A percentile compares a stretch with the other conserved stretches of the same genome.
Conservation (phyloP, 2,329 filamentous ascomycete genomes). For the Cephalotrichum gorgonifer region DNA sequence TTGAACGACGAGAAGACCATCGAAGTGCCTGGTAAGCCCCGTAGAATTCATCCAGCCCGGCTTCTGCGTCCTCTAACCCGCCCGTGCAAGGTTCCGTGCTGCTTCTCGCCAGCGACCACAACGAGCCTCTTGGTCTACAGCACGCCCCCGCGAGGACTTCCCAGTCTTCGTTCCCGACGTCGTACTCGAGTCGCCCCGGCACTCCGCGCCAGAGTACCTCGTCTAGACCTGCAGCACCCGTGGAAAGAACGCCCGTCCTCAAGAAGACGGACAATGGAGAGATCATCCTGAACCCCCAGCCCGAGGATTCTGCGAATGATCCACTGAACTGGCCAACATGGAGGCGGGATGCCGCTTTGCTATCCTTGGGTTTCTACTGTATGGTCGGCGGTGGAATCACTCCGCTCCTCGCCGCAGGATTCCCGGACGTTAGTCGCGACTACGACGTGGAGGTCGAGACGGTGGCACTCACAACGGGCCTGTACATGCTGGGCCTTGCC, state of each 20-base stretch:
- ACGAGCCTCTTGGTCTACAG: constrained; percentile 48
- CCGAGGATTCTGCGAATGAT: constrained; percentile 82
- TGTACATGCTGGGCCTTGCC: constrained; percentile 91
- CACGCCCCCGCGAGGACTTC: constrained; percentile 48
- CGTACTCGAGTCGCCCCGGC: constrained; percentile 24
- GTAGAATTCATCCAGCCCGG: not conserved
- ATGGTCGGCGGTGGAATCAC: constrained; percentile 92
- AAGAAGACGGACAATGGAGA: constrained; percentile 74
- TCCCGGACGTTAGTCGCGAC: constrained; percentile 62
- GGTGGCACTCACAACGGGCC: constrained; percentile 78
- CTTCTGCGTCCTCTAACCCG: not conserved
- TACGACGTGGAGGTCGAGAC: constrained; percentile 56
- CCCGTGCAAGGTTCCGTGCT: constrained; percentile 43
- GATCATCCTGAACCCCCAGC: constrained; percentile 84
- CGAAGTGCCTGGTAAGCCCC: constrained; percentile 66
- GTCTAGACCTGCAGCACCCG: not conserved
- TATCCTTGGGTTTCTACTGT: constrained; percentile 84
- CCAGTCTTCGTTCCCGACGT: constrained; percentile 43
- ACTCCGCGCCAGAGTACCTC: constrained; percentile 14
- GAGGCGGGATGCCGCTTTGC: constrained; percentile 67
- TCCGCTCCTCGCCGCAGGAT: constrained; percentile 80
- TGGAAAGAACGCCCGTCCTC: not conserved
- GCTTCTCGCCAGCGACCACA: constrained; percentile 42
- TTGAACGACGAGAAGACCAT: constrained; percentile 72
- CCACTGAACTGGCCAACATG: constrained; percentile 84